Base-by-base conservation (phyloP, 805 yeast species). In the Danielozyma ontarioensis region DNA sequence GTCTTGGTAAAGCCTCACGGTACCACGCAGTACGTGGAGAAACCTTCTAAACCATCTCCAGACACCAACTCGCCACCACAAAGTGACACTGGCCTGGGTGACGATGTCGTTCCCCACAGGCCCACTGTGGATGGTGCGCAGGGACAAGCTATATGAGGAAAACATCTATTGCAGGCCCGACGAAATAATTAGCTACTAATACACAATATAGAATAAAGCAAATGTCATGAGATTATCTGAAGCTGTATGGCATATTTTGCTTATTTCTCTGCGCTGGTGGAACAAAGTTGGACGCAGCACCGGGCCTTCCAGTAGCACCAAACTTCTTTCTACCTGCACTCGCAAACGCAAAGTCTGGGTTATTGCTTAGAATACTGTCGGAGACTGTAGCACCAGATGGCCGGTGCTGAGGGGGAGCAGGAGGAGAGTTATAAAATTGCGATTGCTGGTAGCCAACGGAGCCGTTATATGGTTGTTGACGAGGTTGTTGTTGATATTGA, bases 1-100 rank as follows among this genome's bases (percentile, higher is more conserved):
- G 76, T 89, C 3, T 59, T 88, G 43, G 70, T 85, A 38, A 83
- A 79, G 47, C 89, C 89, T 0, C 60, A 53, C 27, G 51, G 60
- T 1, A 41, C 45, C 13, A 57, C 60, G 11, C 53, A 42, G 15
- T 39, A 46, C 13, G 50, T 55, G 4, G 53, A 51, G n/a, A 45
- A 32, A 29, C 44, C 45, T 13, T 17, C 21, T 4, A 4, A 18
- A 7, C 31, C 31, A 7, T 17, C 17, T 14, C 22, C 22, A 19
- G 22, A 19, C 22, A 6, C 22, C 8, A 19, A 19, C 22, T 6
- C 22, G 8, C 22, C 22, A 19, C 22, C 22, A 19, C 10, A 19
- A 10, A 19, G 8, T 6, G 22, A 6, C 6, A 19, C 22, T 19
- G 10, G 22, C 10, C 6, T 10, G 22, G 10, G 8, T 19, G 22